Conservation (phyloP, 768 basidiomycete genomes). For the Rhizopogon rudus region DNA sequence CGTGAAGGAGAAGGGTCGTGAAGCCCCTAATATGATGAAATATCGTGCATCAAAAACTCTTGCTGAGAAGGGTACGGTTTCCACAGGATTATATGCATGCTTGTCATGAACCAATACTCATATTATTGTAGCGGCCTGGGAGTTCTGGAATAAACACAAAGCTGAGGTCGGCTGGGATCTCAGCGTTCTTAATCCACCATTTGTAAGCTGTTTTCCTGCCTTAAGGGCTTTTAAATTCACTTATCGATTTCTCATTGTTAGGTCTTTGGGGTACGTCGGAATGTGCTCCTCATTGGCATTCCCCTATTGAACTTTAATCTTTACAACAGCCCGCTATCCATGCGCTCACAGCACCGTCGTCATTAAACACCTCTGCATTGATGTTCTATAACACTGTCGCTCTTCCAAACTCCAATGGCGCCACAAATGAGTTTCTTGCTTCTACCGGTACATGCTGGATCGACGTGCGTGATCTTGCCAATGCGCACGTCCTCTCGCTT, state of each 20-base stretch:
- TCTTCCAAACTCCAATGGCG: constrained; percentile 13
- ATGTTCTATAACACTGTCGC: constrained; percentile 31
- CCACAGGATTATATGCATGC: background rate
- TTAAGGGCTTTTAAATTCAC: background rate
- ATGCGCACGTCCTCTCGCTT: constrained; percentile 49
- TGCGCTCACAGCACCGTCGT: constrained; percentile 26
- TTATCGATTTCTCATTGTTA: background rate
- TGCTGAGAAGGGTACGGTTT: constrained; percentile 48
- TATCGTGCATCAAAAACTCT: constrained; percentile 63
- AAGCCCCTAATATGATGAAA: constrained; percentile 31
- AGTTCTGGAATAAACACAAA: constrained; percentile 32
- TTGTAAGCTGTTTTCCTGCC: constrained; percentile 15
- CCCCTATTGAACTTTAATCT: background rate
- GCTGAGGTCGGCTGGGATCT: constrained; percentile 34
- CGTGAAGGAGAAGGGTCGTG: constrained; percentile 41
- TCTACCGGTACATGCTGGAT: constrained; percentile 31
- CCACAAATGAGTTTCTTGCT: constrained; percentile 20
- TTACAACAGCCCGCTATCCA: constrained; percentile 37
- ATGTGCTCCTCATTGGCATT: background rate
- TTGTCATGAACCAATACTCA: background rate
- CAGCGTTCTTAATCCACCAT: constrained; percentile 35
- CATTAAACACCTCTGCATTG: constrained; percentile 36
- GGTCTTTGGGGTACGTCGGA: constrained; percentile 24
- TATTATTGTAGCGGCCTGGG: constrained; percentile 40
- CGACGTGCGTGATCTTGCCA: constrained; percentile 53